Evolutionary conservation across 805 yeast genomes (phyloP), one percentile per base, ranked within the genome.

Genomic region (Isabelozyma heimii): DNA sequence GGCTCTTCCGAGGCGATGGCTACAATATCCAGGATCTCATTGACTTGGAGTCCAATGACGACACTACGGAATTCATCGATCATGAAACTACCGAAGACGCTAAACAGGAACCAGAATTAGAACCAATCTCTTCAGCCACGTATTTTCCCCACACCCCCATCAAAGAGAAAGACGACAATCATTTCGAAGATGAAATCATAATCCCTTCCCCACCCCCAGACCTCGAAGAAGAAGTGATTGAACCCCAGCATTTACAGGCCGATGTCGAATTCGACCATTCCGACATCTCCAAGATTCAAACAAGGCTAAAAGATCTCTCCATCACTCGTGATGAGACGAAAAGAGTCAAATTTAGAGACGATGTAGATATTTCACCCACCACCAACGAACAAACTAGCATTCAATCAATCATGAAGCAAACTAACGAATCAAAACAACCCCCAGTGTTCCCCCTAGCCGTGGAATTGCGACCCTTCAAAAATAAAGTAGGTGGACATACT

Each of bases 401-500:
- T 14, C 24, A 16, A 14, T 16, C 24, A 9, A 40, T 16, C 16
- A 15, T 14, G n/a, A 13, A 17, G 8, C 10, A 17, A 9, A 12
- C 27, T 13, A 15, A 9, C 24, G 17, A 40, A 13, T 12, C 14
- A 8, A 8, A 40, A 5, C 4, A 40, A 9, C 66, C 66, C 8
- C 65, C 69, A 6, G 70, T 74, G 39, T 87, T 75, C 55, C 87
- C 91, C 2, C 68, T 90, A 28, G 88, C 97, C 1, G 97, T 91
- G 1, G 97, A 92, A 63, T 70, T 92, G 50, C 82, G 89, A 47
- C 98, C 98, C 1, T 92, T 91, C 69, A 84, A 85, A 48, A 91
- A 94, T 63, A 91, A 89, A 62, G 98, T 94, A 17, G 99, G 99
- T 7, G 99, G 99, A 0, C 99, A 94, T 64, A 92, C 97, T 0